Conservation (phyloP, 1,139 yeast species). For the Suhomyces choctaworum region DNA sequence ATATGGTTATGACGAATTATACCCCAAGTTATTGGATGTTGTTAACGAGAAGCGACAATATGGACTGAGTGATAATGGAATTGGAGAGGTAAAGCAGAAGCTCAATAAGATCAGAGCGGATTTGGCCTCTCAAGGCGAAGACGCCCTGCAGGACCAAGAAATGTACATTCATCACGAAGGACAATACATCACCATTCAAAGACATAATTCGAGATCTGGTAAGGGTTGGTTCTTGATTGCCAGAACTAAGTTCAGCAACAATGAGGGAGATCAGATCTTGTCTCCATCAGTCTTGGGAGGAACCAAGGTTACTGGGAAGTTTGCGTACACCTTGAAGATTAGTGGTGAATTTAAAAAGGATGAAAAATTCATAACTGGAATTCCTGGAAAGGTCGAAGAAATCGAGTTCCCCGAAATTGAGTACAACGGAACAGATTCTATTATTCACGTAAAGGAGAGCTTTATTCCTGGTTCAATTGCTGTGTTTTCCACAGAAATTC, state of each 20-base stretch:
- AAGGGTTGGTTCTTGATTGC: conserved; percentile 89
- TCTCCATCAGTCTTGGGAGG: conserved; percentile 67
- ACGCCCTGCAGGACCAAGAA: conserved; percentile 72
- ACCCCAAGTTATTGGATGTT: conserved; percentile 75
- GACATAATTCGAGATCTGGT: conserved; percentile 82
- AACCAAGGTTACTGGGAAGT: conserved; percentile 58
- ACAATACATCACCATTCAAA: conserved; percentile 86
- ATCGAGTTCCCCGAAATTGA: conserved; percentile 53
- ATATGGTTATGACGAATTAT: conserved; percentile 91
- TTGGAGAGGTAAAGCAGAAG: conserved; percentile 65
- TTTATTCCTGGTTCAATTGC: conserved; percentile 94
- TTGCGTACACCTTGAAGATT: conserved; percentile 58
- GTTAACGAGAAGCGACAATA: conserved; percentile 77
- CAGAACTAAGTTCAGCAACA: conserved; percentile 65
- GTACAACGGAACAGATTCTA: conserved; percentile 45
- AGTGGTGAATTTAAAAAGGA: conserved; percentile 50
- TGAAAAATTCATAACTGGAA: conserved; percentile 50
- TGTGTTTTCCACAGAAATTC: conserved; percentile 72
- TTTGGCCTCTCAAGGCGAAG: conserved; percentile 65
- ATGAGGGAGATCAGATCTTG: conserved; percentile 50
- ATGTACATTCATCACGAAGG: conserved; percentile 95
- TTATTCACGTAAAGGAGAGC: conserved; percentile 53
- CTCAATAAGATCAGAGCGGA: conserved; percentile 59
- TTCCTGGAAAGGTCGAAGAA: conserved; percentile 63
- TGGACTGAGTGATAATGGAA: conserved; percentile 60